Base-by-base conservation (phyloP, 1,284 basidiomycete genomes). In the Cystobasidiaceae sp. region DNA sequence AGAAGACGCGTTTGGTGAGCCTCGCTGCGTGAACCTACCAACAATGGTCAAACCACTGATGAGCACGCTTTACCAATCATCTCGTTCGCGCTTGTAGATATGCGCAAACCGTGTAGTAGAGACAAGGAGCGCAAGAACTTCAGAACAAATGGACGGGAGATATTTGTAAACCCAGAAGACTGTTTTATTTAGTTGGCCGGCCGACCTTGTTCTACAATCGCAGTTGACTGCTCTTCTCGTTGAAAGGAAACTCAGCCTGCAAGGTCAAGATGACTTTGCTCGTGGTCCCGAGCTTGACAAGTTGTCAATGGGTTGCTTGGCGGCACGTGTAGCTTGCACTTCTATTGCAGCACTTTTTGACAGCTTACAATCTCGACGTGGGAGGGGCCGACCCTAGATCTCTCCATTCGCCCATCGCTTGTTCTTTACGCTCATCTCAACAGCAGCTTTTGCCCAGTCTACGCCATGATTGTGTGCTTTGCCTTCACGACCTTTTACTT, bases 381-480 rank as follows among this genome's bases (percentile, higher is more conserved):
- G n/a, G n/a, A n/a, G n/a, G n/a, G n/a, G n/a, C n/a, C 27, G 8
- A 15, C 15, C 25, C 27, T 46, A 59, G 37, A 90, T 88, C 71
- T 82, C 84, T 33, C 90, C 91, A 74, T 85, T 82, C 41, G 80
- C 79, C 92, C 92, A 96, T 52, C 83, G 81, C 67, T 81, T 82
- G 51, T 82, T 80, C 70, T 87, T 87, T 49, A 81, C 80, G 3
- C 86, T 89, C 83, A 94, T 88, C 79, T 98, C 94, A 17, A 97
- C 91, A 7, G 94, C 94, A 9, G 93, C 93, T 48, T 86, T 77
- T 17, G 88, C 94, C 93, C 94, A 98, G 74, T 97, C 94, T 77
- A 93, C 88, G 33, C 94, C 93, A 72, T 94, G 92, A 75, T 94
- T 94, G 75, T 94, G 91, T 1, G 89, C 89, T 74, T 86, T 85